Evolutionary conservation across 768 basidiomycete species (phyloP), one percentile per base, ranked within the genome.

Genomic region (Gloeostereum incarnatum): DNA sequence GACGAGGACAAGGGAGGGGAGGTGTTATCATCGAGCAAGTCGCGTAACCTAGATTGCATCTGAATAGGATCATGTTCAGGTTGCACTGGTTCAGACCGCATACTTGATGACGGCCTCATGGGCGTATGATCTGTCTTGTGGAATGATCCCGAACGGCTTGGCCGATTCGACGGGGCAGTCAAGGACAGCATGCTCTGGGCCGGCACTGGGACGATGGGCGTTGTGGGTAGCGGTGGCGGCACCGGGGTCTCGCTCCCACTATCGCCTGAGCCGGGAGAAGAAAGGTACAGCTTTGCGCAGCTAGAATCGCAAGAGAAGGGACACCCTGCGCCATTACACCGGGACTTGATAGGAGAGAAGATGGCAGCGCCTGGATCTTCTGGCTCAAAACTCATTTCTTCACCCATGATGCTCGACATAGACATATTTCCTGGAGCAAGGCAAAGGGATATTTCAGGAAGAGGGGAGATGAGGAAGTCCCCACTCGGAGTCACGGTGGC

Each of bases 381-480:
- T n/a, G n/a, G n/a, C n/a, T n/a, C n/a, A n/a, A n/a, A n/a, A n/a
- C n/a, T n/a, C n/a, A n/a, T n/a, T n/a, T n/a, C n/a, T n/a, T n/a
- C n/a, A n/a, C n/a, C n/a, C n/a, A n/a, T n/a, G n/a, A n/a, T n/a
- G n/a, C n/a, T n/a, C n/a, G n/a, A n/a, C n/a, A n/a, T n/a, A n/a
- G n/a, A n/a, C n/a, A n/a, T n/a, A n/a, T n/a, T n/a, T n/a, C n/a
- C n/a, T n/a, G n/a, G n/a, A n/a, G n/a, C n/a, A n/a, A n/a, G n/a
- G n/a, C n/a, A n/a, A n/a, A n/a, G n/a, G 6, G 65, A 62, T 40
- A 63, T 62, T 44, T 71, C 60, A 4, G 67, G 63, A 4, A 70
- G 47, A 3, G 68, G 68, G 8, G 68, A 66, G 38, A 69, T 63
- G 35, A 66, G 42, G 45, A 63, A 42, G 39, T 62, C 54, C n/a